phyloP scores from a whole-genome alignment of 768 basidiomycete genomes.

The Thelephora aurantiotincta region DNA sequence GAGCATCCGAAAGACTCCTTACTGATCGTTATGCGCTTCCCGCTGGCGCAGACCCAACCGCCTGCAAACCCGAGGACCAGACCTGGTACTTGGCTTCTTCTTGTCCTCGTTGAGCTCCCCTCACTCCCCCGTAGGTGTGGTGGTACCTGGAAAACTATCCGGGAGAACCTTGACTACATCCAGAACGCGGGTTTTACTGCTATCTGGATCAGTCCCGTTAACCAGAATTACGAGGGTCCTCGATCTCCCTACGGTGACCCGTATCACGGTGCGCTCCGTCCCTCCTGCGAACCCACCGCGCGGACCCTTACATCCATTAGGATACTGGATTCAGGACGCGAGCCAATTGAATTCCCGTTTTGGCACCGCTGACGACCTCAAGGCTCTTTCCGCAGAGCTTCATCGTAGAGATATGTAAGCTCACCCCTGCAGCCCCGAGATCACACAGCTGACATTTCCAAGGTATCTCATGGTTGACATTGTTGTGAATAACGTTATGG shows the following conservation, averaged over 20 bases:
- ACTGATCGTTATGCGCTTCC: constrained; percentile 69
- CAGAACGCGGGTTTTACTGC: constrained; percentile 75
- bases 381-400: constrained; percentile 46
- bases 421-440: not conserved
- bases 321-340: constrained; percentile 65
- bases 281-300: no score
- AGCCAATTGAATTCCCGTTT: constrained; percentile 54
- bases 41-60: constrained; percentile 29
- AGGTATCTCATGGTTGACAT: constrained; percentile 78
- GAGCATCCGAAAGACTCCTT: constrained; percentile 27
- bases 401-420: constrained; percentile 60
- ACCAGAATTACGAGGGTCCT: constrained; percentile 63
- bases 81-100: constrained; percentile 32
- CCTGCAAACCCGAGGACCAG: constrained; percentile 44
- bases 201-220: constrained; percentile 75
- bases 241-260: constrained; percentile 63
- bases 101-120: not conserved
- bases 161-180: constrained; percentile 73
- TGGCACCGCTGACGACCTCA: constrained; percentile 61
- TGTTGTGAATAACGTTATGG: constrained; percentile 80
- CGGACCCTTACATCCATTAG: no score
- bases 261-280: constrained; percentile 43
- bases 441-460: not conserved
- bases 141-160: constrained; percentile 73
- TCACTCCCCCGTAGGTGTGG: constrained; percentile 25